Percentiles rank a stretch among this genome's conserved stretches.
phyloP scores from a whole-genome alignment of 108 stramenopile genomes.

The Nitzschia inconspicua region DNA sequence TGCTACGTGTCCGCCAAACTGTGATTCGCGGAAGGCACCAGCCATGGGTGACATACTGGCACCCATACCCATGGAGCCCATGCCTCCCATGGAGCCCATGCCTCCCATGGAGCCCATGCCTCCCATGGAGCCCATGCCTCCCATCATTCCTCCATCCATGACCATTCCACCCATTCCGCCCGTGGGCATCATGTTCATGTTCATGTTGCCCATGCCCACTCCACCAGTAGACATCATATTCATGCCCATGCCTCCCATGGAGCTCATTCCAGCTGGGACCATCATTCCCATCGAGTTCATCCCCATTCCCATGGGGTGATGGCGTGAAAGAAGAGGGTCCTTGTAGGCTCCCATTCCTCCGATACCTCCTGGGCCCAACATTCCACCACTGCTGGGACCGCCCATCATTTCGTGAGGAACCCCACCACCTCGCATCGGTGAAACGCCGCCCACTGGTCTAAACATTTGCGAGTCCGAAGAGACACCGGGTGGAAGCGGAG shows the following conservation, averaged over 20 bases:
- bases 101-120: not conserved
- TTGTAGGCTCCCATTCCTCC: conserved; percentile 2
- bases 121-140: conserved; percentile 1
- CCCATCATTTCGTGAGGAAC: not conserved
- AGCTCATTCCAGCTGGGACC: not conserved
- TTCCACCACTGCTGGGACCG: not conserved
- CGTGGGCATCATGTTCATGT: too few relatives aligned
- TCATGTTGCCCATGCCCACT: not conserved
- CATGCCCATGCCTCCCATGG: conserved; percentile 3
- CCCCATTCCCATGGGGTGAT: not conserved
- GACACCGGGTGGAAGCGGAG: not conserved
- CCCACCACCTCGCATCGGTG: not conserved
- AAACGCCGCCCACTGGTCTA: not conserved
- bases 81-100: conserved; percentile 6
- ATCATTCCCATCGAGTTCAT: not conserved
- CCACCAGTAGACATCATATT: not conserved
- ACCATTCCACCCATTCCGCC: not conserved
- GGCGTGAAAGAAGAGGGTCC: not conserved
- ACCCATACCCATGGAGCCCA: conserved; percentile 2
- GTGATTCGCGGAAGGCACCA: not conserved
- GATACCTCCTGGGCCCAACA: not conserved
- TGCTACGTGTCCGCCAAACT: not conserved
- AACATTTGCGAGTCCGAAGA: not conserved
- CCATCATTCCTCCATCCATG: not conserved
- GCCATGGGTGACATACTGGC: too few relatives aligned